Evolutionary conservation across 176 grass and related monocot genomes (phyloP), one percentile per base, ranked within the genome.

Genomic region (Phragmites australis): DNA sequence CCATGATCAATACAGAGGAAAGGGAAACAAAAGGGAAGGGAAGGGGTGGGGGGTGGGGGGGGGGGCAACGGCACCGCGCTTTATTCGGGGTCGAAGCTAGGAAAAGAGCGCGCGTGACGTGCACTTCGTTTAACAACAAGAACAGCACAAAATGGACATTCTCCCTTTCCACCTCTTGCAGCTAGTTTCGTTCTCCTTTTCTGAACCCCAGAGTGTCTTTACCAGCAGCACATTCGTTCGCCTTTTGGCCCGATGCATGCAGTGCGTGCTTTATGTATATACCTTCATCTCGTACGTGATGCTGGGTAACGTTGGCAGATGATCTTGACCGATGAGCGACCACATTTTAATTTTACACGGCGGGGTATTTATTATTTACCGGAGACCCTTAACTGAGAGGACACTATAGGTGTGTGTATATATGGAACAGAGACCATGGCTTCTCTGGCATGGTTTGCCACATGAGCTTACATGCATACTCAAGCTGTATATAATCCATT

Each of bases 101-200:
- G 8, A 74, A 72, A 67, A 65, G 57, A 15, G 67, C 73, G 57
- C 80, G 75, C 81, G 68, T 69, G 87, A 81, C 52, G 70, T 76
- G 87, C 77, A 55, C 87, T 81, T 50, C 65, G 82, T 89, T 85
- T 54, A 61, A 81, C 82, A 63, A 55, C 82, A 62, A 34, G 30
- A 80, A 62, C 21, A 6, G 82, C 70, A 76, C 54, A 15, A 23
- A 64, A 76, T 65, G 82, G 68, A 48, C 70, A 45, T 40, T 43
- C 79, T 3, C 1, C 81, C 32, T 45, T 76, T 74, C 26, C 10
- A 14, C 50, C 30, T 66, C 27, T 37, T n/a, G 56, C 11, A 63
- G 75, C 45, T 46, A 17, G 26, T 9, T 42, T 66, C 41, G 3
- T 25, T 25, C 8, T 19, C 18, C 56, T 63, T 63, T 72, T 70